Percentiles rank a stretch among this genome's conserved stretches.
These are phyloP conservation scores for Aspergillus luchuensis DNA, from an alignment of 2,329 filamentous ascomycete genomes.

Conservation along the genomic window DNA sequence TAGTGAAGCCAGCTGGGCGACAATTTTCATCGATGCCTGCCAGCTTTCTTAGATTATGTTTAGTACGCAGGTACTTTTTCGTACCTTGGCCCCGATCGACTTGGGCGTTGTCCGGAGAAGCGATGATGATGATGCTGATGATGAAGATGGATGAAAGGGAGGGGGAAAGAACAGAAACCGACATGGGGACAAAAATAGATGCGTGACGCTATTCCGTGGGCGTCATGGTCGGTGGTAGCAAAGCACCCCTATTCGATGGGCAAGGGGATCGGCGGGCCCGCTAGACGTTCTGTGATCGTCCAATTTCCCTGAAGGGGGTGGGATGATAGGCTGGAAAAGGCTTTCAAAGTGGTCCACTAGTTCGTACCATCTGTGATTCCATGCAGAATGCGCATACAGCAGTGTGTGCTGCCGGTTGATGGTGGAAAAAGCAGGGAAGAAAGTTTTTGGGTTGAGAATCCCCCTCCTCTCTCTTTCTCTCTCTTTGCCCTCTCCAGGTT, in stretches of 20 bases:
- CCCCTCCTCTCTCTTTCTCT: too few relatives aligned
- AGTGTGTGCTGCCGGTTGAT: background rate
- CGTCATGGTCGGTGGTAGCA: background rate
- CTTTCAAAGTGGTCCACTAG: constrained; percentile 8
- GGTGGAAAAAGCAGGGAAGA: background rate
- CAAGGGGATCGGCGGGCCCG: constrained; percentile 3
- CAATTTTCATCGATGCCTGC: too few relatives aligned
- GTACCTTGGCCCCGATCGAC: too few relatives aligned
- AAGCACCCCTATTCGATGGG: constrained; percentile 12
- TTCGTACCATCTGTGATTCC: constrained; percentile 13
- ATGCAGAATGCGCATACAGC: constrained; percentile 13
- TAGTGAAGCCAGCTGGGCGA: too few relatives aligned
- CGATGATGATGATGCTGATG: too few relatives aligned
- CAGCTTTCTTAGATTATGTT: too few relatives aligned
- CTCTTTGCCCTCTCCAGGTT: background rate
- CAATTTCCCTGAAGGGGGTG: background rate
- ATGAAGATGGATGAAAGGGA: background rate
- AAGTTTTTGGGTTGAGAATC: background rate
- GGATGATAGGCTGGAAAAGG: constrained; percentile 16
- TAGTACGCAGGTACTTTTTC: too few relatives aligned
- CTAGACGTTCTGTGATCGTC: constrained; percentile 13
- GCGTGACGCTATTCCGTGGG: constrained; percentile 6
- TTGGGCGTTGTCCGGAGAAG: too few relatives aligned
- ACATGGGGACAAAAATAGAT: constrained; percentile 1
- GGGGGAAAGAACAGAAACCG: background rate